phyloP scores from a whole-genome alignment of 805 yeast species.

The Suhomyces sp. region DNA sequence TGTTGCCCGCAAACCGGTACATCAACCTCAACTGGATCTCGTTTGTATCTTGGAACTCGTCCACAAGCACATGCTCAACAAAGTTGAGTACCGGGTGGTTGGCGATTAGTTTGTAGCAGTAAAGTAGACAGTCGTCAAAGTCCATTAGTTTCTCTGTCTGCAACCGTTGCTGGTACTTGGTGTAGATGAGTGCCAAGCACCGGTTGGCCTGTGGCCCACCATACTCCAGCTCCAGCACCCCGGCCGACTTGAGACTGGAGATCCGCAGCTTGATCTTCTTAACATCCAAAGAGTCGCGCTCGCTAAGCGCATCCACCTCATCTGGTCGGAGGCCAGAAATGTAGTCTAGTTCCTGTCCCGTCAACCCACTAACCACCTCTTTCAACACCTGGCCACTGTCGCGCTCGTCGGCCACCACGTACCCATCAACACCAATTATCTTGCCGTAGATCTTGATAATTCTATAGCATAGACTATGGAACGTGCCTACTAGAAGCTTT shows the following conservation, averaged over 20 bases:
- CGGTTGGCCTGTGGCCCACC: slow-evolving; percentile 8
- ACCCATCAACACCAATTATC: slow-evolving; percentile 41
- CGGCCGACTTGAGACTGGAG: slow-evolving; percentile 56
- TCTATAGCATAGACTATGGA: slow-evolving; percentile 76
- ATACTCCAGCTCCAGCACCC: slow-evolving; percentile 44
- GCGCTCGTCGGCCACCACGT: slow-evolving; percentile 61
- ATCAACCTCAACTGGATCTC: slow-evolving; percentile 69
- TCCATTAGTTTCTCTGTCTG: slow-evolving; percentile 50
- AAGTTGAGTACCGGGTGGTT: slow-evolving; percentile 45
- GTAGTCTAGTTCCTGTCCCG: slow-evolving; percentile 15
- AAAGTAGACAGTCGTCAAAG: slow-evolving; percentile 77
- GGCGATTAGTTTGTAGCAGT: slow-evolving; percentile 49
- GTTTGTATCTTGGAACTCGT: slow-evolving; percentile 94
- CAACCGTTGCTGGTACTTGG: slow-evolving; percentile 51
- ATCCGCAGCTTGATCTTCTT: slow-evolving; percentile 44
- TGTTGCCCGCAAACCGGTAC: slow-evolving; percentile 41
- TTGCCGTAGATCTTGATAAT: slow-evolving; percentile 56
- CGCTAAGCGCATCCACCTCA: slow-evolving; percentile 12
- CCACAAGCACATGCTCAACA: slow-evolving; percentile 75
- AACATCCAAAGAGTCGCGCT: slow-evolving; percentile 34
- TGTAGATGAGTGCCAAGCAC: slow-evolving; percentile 38
- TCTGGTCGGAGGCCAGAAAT: slow-evolving; percentile 13
- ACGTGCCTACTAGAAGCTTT: slow-evolving; percentile 75
- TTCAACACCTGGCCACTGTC: slow-evolving; percentile 51
- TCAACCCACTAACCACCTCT: slow-evolving; percentile 32